Conservation (phyloP, 2,329 filamentous ascomycete species). For the Fusarium liriodendri region DNA sequence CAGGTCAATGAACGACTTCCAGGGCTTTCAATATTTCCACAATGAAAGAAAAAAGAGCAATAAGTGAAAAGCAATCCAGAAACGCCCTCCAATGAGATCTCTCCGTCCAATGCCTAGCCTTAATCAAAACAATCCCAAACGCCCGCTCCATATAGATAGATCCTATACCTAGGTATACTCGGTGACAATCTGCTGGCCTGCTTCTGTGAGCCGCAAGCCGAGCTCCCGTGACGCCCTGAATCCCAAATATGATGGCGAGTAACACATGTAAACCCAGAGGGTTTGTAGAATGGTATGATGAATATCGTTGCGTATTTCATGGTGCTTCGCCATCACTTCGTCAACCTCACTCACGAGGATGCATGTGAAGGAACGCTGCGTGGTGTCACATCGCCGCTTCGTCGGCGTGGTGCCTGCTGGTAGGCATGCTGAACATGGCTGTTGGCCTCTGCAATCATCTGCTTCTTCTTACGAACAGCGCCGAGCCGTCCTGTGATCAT, state of each 20-base stretch:
- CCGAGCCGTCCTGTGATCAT: slow-evolving; percentile 70
- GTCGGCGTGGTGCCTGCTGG: slow-evolving; percentile 57
- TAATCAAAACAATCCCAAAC: slow-evolving; percentile 34
- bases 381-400: slow-evolving; percentile 67
- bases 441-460: slow-evolving; percentile 69
- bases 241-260: slow-evolving; percentile 34
- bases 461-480: slow-evolving; percentile 70
- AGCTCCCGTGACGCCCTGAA: slow-evolving; percentile 35
- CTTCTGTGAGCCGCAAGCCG: slow-evolving; percentile 42
- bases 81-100: slow-evolving; percentile 44
- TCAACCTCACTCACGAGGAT: slow-evolving; percentile 46
- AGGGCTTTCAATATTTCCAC: slow-evolving; percentile 2
- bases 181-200: slow-evolving; percentile 40
- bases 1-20: neutral
- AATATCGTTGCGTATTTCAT: slow-evolving; percentile 31
- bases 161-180: slow-evolving; percentile 28
- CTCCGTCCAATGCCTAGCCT: slow-evolving; percentile 22
- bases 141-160: slow-evolving; percentile 41
- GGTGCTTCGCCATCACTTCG: slow-evolving; percentile 12
- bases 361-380: slow-evolving; percentile 64
- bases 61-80: slow-evolving; percentile 18
- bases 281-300: slow-evolving; percentile 37
- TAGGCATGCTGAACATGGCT: slow-evolving; percentile 59
- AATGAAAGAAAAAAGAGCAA: slow-evolving; percentile 7
- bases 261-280: slow-evolving; percentile 37